phyloP scores from a whole-genome alignment of 1,139 yeast genomes.

The Protomyces inundatus region DNA sequence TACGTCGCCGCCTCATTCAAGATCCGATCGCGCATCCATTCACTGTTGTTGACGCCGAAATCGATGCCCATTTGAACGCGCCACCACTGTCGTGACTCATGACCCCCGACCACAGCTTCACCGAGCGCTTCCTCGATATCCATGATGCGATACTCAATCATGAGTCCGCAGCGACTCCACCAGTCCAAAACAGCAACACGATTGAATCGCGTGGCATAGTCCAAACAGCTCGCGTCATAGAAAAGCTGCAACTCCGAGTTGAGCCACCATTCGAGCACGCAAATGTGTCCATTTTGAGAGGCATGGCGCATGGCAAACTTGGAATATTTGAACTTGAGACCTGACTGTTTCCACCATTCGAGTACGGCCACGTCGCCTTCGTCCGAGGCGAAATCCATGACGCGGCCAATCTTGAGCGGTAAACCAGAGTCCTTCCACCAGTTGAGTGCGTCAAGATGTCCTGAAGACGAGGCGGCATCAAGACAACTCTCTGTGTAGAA shows the following conservation, averaged over 20 bases:
- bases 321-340: conserved; percentile 21
- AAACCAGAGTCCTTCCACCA: conserved; percentile 23
- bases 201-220: conserved; percentile 24
- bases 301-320: conserved; percentile 25
- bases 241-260: conserved; percentile 18
- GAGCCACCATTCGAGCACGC: conserved; percentile 24
- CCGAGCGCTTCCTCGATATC: conserved; percentile 24
- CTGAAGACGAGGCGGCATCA: conserved; percentile 22
- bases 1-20: conserved; percentile 22
- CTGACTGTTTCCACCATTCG: conserved; percentile 21
- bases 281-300: conserved; percentile 18
- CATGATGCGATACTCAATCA: conserved; percentile 26
- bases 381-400: conserved; percentile 19
- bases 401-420: conserved; percentile 22
- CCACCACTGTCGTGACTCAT: conserved; percentile 21
- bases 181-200: conserved; percentile 23
- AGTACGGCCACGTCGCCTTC: conserved; percentile 19
- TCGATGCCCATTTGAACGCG: conserved; percentile 23
- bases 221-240: conserved; percentile 21
- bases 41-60: conserved; percentile 24
- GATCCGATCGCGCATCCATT: conserved; percentile 21
- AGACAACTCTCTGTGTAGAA: conserved; percentile 15
- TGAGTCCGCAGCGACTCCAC: conserved; percentile 23
- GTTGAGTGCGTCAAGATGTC: conserved; percentile 18
- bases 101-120: conserved; percentile 24